Conservation (phyloP, 148 eudicot genomes). For the Silene conica region DNA sequence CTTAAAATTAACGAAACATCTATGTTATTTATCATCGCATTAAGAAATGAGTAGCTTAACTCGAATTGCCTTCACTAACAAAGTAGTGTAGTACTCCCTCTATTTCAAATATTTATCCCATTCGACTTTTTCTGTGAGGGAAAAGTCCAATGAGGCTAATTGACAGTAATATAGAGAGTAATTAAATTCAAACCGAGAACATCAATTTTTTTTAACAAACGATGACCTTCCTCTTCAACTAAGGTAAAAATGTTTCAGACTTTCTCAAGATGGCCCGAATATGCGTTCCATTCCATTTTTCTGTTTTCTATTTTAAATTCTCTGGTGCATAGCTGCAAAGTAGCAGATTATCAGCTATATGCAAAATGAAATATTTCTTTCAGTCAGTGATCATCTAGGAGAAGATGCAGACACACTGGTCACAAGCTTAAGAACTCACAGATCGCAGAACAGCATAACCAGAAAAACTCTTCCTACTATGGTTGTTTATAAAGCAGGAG, state of each 20-base stretch:
- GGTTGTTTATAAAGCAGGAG: too few relatives aligned
- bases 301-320: neutral
- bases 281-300: neutral
- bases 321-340: neutral
- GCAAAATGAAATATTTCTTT: neutral
- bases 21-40: neutral
- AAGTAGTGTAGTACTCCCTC: neutral
- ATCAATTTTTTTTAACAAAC: neutral
- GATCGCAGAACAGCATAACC: neutral
- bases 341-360: neutral
- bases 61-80: neutral
- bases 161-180: neutral
- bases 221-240: neutral
- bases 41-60: neutral
- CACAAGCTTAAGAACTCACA: neutral
- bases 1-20: neutral
- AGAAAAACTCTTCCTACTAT: too few relatives aligned
- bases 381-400: neutral
- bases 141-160: neutral
- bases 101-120: neutral
- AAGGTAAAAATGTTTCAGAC: neutral
- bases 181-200: neutral
- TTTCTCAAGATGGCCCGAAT: neutral
- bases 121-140: neutral
- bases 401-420: neutral